phyloP scores from a whole-genome alignment of 352 stramenopile species.

The Phytophthora megakarya region DNA sequence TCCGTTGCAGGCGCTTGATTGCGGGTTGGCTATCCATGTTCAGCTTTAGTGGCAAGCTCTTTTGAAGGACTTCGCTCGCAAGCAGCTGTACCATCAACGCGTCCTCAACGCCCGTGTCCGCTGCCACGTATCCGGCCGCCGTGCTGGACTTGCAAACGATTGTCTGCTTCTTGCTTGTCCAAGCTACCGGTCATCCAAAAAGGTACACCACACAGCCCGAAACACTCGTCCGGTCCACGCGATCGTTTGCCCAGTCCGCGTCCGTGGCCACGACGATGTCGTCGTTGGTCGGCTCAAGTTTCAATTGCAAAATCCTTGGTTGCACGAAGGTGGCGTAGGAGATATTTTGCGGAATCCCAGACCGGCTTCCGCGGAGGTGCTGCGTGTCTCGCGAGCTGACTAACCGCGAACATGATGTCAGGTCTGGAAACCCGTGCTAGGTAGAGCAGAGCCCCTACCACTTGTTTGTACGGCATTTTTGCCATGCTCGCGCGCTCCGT shows the following conservation, averaged over 20 bases:
- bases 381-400: not conserved
- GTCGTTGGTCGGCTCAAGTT: not conserved
- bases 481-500: not conserved
- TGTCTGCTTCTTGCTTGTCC: no score
- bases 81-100: no score
- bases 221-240: not conserved
- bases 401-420: not conserved
- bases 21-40: no score
- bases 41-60: no score
- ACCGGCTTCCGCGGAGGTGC: not conserved
- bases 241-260: not conserved
- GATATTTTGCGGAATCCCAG: not conserved
- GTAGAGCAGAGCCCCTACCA: not conserved
- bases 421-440: not conserved
- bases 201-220: not conserved
- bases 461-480: not conserved
- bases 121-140: no score
- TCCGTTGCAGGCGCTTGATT: no score
- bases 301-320: not conserved
- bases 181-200: not conserved
- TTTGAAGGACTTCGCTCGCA: no score
- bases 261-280: not conserved
- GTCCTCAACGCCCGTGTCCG: no score
- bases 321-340: not conserved
- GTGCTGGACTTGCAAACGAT: no score